These are phyloP conservation scores for Penicillium expansum DNA, from an alignment of 2,329 filamentous ascomycete genomes.

Conservation along the genomic window DNA sequence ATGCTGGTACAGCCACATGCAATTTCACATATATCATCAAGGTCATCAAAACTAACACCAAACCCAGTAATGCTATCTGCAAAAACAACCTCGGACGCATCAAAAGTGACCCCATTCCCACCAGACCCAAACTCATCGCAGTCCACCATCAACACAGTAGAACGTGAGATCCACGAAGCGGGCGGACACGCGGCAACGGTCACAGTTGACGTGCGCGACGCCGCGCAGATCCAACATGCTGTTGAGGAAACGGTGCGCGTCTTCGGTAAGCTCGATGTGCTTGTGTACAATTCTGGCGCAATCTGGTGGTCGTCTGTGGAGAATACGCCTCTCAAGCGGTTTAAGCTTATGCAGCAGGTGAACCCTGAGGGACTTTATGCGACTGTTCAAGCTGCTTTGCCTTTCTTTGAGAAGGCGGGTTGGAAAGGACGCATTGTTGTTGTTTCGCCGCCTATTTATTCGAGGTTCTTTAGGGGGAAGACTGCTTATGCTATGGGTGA, in stretches of 20 bases:
- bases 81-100: slow-evolving; percentile 68
- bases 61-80: slow-evolving; percentile 70
- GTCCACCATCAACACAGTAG: slow-evolving; percentile 79
- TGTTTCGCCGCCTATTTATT: slow-evolving; percentile 81
- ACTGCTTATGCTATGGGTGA: slow-evolving; percentile 71
- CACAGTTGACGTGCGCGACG: slow-evolving; percentile 66
- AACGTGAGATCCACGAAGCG: slow-evolving; percentile 65
- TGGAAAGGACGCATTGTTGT: slow-evolving; percentile 68
- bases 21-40: neutral
- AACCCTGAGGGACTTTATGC: slow-evolving; percentile 76
- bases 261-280: slow-evolving; percentile 66
- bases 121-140: slow-evolving; percentile 71
- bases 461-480: slow-evolving; percentile 80
- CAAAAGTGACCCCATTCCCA: slow-evolving; percentile 59
- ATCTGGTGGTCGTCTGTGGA: slow-evolving; percentile 80
- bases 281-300: slow-evolving; percentile 80
- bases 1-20: slow-evolving; percentile 57
- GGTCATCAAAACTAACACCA: slow-evolving; percentile 1
- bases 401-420: slow-evolving; percentile 57
- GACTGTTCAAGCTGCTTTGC: slow-evolving; percentile 65
- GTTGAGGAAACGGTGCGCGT: slow-evolving; percentile 57
- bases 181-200: slow-evolving; percentile 66
- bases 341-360: slow-evolving; percentile 72
- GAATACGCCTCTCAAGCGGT: slow-evolving; percentile 71
- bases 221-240: slow-evolving; percentile 59